These are phyloP conservation scores for Pythium periplocum DNA, from an alignment of 352 stramenopile genomes.

Conservation along the genomic window DNA sequence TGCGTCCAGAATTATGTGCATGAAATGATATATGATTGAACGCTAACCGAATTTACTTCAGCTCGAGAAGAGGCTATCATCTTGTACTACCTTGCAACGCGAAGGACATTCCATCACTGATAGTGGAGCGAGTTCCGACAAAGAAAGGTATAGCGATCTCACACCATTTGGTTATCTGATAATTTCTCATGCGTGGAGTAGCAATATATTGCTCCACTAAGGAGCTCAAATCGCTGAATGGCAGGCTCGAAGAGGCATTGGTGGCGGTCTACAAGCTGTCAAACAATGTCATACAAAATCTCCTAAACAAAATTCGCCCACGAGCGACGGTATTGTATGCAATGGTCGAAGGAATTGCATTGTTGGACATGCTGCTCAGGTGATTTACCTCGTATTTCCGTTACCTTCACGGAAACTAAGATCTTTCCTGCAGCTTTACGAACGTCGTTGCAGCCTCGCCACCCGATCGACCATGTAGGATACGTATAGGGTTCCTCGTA, in stretches of 20 bases:
- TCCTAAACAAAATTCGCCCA: conserved; percentile 77
- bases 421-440: conserved; percentile 54
- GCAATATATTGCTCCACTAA: conserved; percentile 86
- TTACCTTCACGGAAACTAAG: not conserved
- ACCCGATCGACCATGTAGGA: conserved; percentile 20
- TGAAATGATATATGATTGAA: not conserved
- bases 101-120: conserved; percentile 42
- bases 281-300: conserved; percentile 76
- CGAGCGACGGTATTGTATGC: conserved; percentile 71
- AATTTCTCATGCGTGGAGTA: conserved; percentile 18
- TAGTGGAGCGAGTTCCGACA: conserved; percentile 62
- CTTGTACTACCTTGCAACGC: conserved; percentile 50
- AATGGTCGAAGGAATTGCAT: conserved; percentile 85
- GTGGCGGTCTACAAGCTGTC: conserved; percentile 86
- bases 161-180: not conserved
- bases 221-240: conserved; percentile 79
- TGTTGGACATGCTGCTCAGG: conserved; percentile 91
- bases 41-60: conserved; percentile 6
- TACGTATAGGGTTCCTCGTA: no score
- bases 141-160: conserved; percentile 40
- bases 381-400: conserved; percentile 16
- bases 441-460: conserved; percentile 81
- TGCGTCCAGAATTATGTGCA: conserved; percentile 21
- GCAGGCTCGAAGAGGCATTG: conserved; percentile 76
- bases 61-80: conserved; percentile 66